A percentile compares a stretch with the other conserved stretches of the same genome.
These are phyloP conservation scores for Phytophthora multivora DNA, from an alignment of 352 stramenopile species.

Conservation along the genomic window DNA sequence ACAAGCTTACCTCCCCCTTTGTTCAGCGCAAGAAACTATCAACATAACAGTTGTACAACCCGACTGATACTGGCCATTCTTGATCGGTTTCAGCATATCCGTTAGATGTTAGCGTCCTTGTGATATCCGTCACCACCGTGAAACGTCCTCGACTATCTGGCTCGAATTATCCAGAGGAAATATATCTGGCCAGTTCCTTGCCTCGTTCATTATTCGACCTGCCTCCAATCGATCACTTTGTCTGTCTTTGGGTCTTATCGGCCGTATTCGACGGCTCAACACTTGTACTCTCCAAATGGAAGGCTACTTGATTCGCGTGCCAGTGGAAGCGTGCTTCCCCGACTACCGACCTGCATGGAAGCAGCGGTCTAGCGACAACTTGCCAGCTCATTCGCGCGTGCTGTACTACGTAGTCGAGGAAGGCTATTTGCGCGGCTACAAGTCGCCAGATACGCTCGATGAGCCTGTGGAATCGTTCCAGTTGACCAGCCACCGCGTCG, in stretches of 20 bases:
- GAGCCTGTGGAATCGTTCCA: conserved; percentile 60
- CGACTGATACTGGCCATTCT: no score
- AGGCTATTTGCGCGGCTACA: conserved; percentile 61
- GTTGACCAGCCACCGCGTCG: conserved; percentile 60
- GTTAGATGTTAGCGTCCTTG: neutral
- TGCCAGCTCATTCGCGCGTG: conserved; percentile 32
- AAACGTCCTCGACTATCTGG: conserved; percentile 21
- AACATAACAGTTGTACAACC: no score
- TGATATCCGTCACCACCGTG: conserved; percentile 21
- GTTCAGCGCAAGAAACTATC: neutral
- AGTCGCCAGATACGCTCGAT: conserved; percentile 37
- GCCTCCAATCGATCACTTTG: conserved; percentile 6
- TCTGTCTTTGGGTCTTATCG: conserved; percentile 13
- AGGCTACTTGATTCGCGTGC: conserved; percentile 73
- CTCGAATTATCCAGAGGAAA: conserved; percentile 24
- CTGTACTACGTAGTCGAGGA: conserved; percentile 75
- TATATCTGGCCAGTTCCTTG: conserved; percentile 9
- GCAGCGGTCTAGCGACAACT: conserved; percentile 9
- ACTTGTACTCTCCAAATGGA: conserved; percentile 44
- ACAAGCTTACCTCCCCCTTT: no score
- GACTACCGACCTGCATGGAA: conserved; percentile 29
- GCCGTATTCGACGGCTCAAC: neutral
- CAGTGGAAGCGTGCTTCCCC: conserved; percentile 34
- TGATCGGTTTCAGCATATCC: neutral
- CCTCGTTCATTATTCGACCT: conserved; percentile 24